Conservation (phyloP, 2,329 filamentous ascomycete genomes). For the Metarhizium rileyi region DNA sequence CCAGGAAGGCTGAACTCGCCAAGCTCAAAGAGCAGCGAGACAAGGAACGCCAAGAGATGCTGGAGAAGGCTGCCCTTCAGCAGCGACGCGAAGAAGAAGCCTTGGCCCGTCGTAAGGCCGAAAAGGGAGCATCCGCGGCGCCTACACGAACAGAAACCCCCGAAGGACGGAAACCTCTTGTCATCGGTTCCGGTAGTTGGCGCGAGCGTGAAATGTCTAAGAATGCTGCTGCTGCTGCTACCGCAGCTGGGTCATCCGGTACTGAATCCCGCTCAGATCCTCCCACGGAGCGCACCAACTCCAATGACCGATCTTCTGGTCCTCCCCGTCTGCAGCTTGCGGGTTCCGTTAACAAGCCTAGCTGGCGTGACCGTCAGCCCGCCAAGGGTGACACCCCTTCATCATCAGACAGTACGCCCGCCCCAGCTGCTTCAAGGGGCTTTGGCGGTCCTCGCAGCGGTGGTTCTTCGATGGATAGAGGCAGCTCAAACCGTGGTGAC, state of each 20-base stretch:
- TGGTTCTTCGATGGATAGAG: constrained; percentile 32
- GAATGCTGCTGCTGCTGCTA: constrained; percentile 17
- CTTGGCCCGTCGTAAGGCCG: constrained; percentile 60
- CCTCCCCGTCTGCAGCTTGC: constrained; percentile 54
- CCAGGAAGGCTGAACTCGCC: constrained; percentile 61
- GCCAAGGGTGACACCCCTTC: constrained; percentile 26
- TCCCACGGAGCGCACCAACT: constrained; percentile 35
- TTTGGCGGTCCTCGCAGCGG: constrained; percentile 20
- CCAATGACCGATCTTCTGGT: constrained; percentile 35
- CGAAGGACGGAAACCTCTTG: constrained; percentile 23
- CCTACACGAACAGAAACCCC: constrained; percentile 14
- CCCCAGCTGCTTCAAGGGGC: constrained; percentile 31
- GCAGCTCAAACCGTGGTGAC: constrained; percentile 32
- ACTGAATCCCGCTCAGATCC: constrained; percentile 15
- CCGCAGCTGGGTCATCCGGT: constrained; percentile 16
- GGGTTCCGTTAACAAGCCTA: constrained; percentile 49
- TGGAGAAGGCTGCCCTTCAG: constrained; percentile 59
- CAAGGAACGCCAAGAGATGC: constrained; percentile 56
- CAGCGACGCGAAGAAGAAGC: constrained; percentile 82
- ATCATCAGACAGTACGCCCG: constrained; percentile 34
- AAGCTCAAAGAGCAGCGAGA: constrained; percentile 57
- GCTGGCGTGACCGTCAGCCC: constrained; percentile 67
- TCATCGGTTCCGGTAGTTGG: constrained; percentile 31
- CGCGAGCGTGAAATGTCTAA: constrained; percentile 29
- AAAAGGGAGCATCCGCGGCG: constrained; percentile 41